phyloP scores from a whole-genome alignment of 371 early-diverging fungal species.

The Mortierella sp. region DNA sequence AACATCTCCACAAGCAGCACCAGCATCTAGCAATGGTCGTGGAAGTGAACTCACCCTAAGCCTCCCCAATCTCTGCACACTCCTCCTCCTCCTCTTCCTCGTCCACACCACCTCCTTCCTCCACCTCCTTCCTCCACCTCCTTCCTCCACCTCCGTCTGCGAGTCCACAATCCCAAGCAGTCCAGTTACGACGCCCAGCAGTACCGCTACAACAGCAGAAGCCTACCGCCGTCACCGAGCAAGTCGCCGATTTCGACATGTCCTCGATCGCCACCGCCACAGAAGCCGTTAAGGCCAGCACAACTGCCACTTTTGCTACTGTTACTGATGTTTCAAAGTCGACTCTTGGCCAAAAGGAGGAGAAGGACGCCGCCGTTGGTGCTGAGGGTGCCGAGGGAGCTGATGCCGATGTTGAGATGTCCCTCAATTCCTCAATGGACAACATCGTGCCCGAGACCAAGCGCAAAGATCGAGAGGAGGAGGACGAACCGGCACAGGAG shows the following conservation, averaged over 20 bases:
- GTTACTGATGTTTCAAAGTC: not conserved
- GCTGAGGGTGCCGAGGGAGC: too few relatives aligned
- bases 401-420: too few relatives aligned
- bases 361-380: not conserved
- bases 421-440: too few relatives aligned
- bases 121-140: not conserved
- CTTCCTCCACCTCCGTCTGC: not conserved
- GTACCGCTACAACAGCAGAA: not conserved
- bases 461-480: too few relatives aligned
- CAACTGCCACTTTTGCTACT: not conserved
- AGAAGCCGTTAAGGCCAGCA: not conserved
- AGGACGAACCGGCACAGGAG: not conserved
- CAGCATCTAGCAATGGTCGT: not conserved
- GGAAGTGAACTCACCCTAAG: not conserved
- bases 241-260: not conserved
- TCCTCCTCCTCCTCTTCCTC: not conserved
- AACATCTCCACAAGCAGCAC: not conserved
- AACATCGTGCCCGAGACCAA: too few relatives aligned
- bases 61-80: not conserved
- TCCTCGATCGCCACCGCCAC: not conserved
- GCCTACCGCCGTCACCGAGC: not conserved
- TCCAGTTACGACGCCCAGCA: not conserved
- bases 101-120: not conserved
- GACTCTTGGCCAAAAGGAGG: not conserved
- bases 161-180: not conserved